Conservation (phyloP, 352 stramenopile species). For the Phytophthora multivora region DNA sequence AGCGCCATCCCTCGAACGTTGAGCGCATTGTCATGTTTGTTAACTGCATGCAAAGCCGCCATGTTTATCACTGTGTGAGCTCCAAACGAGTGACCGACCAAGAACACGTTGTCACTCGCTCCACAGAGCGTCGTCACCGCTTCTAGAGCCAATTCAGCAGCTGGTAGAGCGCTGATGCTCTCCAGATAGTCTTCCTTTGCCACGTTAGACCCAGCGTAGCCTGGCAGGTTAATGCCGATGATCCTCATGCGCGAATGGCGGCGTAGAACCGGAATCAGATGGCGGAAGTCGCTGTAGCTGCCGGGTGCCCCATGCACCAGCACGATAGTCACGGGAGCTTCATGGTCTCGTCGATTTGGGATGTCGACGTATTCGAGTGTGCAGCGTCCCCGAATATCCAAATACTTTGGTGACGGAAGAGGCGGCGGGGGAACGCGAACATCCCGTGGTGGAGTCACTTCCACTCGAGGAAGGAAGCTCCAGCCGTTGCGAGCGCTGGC, state of each 20-base stretch:
- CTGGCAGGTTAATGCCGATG: conserved; percentile 60
- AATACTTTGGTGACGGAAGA: conserved; percentile 33
- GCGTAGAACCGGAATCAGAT: conserved; percentile 49
- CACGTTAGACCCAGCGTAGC: conserved; percentile 44
- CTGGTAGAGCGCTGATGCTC: conserved; percentile 35
- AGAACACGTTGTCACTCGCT: conserved; percentile 36
- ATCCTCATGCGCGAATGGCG: conserved; percentile 40
- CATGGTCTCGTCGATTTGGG: background rate
- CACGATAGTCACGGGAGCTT: conserved; percentile 41
- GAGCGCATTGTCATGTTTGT: background rate
- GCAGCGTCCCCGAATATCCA: conserved; percentile 37
- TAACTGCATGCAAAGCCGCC: conserved; percentile 35
- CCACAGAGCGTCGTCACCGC: conserved; percentile 37
- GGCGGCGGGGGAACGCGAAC: conserved; percentile 19
- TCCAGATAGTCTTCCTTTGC: conserved; percentile 35
- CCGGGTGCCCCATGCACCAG: conserved; percentile 65
- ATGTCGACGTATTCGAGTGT: conserved; percentile 46
- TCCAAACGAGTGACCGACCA: conserved; percentile 61
- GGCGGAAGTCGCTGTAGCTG: conserved; percentile 56
- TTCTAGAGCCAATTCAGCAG: conserved; percentile 35
- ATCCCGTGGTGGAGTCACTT: conserved; percentile 9
- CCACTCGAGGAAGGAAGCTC: conserved; percentile 26
- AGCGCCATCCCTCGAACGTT: conserved; percentile 46
- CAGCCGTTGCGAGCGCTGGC: conserved; percentile 10
- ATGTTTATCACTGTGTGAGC: conserved; percentile 57